phyloP scores from a whole-genome alignment of 1,284 basidiomycete species.

The Heterobasidion annosum region DNA sequence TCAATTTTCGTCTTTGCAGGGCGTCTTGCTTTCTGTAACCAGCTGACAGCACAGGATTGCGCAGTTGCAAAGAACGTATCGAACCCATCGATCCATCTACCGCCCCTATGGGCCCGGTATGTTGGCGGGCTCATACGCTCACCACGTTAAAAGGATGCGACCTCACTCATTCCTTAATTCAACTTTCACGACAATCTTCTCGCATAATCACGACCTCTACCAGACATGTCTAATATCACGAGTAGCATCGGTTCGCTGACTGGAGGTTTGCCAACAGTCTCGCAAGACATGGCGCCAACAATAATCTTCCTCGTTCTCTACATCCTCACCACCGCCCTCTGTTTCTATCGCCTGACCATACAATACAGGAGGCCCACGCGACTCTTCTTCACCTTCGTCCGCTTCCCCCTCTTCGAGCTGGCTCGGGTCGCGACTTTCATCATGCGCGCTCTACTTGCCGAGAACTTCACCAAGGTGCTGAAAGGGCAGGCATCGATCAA shows the following conservation, averaged over 20 bases:
- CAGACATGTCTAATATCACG: background rate
- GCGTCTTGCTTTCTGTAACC: too few species aligned
- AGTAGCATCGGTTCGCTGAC: background rate
- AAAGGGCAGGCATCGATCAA: background rate
- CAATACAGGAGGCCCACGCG: background rate
- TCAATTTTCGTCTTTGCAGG: too few species aligned
- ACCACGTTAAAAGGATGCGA: too few species aligned
- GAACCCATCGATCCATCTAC: too few species aligned
- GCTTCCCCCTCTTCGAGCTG: background rate
- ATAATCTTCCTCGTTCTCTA: background rate
- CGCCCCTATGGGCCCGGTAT: too few species aligned
- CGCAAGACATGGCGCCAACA: constrained; percentile 1
- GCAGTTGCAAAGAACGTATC: too few species aligned
- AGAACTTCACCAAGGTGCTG: background rate
- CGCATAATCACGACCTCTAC: background rate
- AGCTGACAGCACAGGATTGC: too few species aligned
- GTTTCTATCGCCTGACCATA: background rate
- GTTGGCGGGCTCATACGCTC: too few species aligned
- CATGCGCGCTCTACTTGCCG: background rate
- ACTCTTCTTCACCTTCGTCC: background rate
- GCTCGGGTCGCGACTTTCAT: background rate
- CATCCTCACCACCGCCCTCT: background rate
- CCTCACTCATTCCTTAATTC: too few species aligned
- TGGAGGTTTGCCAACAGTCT: background rate
- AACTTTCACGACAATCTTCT: too few species aligned